Percentiles rank a stretch among this genome's conserved stretches.
Evolutionary conservation across 345 rosid genomes (phyloP).

Genomic region (Lepidium sativum): DNA sequence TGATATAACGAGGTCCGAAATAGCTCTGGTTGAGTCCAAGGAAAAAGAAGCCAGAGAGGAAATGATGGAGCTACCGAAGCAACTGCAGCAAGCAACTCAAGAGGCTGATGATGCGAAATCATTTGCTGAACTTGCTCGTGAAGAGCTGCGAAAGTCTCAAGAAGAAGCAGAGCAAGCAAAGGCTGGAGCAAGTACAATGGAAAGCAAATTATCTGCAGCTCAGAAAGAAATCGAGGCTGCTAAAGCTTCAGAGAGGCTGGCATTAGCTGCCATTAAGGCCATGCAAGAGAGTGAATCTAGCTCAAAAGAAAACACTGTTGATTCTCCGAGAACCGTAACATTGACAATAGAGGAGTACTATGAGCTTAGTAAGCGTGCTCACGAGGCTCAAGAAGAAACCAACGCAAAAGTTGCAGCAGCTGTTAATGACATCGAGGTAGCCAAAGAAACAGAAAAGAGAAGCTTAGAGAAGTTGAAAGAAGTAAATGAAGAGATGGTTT

Average conservation of each 20-base stretch:
- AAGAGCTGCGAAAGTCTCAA: conserved; percentile 62
- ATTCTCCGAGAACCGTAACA: conserved; percentile 49
- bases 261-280: conserved; percentile 79
- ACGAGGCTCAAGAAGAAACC: conserved; percentile 73
- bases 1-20: conserved; percentile 50
- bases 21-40: conserved; percentile 44
- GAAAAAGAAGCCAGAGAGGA: conserved; percentile 63
- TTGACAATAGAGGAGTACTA: conserved; percentile 84
- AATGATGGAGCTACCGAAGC: conserved; percentile 59
- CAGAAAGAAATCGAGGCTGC: conserved; percentile 83
- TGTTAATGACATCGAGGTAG: conserved; percentile 58
- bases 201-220: conserved; percentile 64
- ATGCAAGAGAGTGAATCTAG: conserved; percentile 73
- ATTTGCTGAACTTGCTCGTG: conserved; percentile 54
- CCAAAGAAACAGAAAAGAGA: conserved; percentile 54
- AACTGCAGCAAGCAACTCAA: conserved; percentile 59
- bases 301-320: conserved; percentile 25
- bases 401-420: conserved; percentile 66
- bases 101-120: conserved; percentile 78
- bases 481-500: conserved; percentile 47
- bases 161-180: conserved; percentile 82
- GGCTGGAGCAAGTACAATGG: conserved; percentile 63
- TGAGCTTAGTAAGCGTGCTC: conserved; percentile 70
- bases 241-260: conserved; percentile 77
- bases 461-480: conserved; percentile 53